A percentile compares a stretch with the other conserved stretches of the same genome.
phyloP scores from a whole-genome alignment of 2,329 filamentous ascomycete genomes.

The Elsinoe ampelina region DNA sequence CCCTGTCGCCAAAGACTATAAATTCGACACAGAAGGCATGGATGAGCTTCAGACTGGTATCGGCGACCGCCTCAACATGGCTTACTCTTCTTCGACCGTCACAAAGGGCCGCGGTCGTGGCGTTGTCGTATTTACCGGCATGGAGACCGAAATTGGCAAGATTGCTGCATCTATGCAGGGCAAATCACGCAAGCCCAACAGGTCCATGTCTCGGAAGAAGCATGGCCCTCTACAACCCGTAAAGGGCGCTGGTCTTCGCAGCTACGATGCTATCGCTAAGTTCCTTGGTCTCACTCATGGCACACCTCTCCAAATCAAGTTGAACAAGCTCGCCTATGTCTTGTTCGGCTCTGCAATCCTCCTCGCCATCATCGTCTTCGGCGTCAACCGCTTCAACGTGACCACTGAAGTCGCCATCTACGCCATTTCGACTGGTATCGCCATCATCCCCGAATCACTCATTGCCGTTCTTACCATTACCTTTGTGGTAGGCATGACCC shows the following conservation, averaged over 20 bases:
- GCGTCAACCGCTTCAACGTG: conserved; percentile 43
- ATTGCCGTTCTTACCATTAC: conserved; percentile 61
- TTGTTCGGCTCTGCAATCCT: conserved; percentile 67
- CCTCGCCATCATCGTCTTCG: conserved; percentile 60
- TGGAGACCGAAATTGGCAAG: conserved; percentile 66
- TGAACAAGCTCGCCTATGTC: conserved; percentile 74
- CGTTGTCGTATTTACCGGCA: conserved; percentile 60
- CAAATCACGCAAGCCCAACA: conserved; percentile 14
- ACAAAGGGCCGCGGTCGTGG: conserved; percentile 61
- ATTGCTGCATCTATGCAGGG: conserved; percentile 47
- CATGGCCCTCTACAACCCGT: conserved; percentile 3
- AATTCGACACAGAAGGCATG: conserved; percentile 42
- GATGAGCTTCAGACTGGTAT: conserved; percentile 38
- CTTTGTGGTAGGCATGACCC: conserved; percentile 53
- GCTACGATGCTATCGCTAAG: conserved; percentile 50
- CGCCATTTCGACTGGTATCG: conserved; percentile 39
- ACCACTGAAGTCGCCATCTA: conserved; percentile 38
- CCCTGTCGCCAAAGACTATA: conserved; percentile 57
- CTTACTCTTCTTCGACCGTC: conserved; percentile 63
- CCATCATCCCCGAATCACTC: conserved; percentile 43
- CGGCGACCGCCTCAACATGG: conserved; percentile 61
- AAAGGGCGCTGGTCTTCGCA: conserved; percentile 37
- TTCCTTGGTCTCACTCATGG: conserved; percentile 59
- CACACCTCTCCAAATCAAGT: conserved; percentile 74
- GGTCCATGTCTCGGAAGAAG: conserved; percentile 12